Base-by-base conservation (phyloP, 108 stramenopile genomes). In the Pseudonitzschia multistriata region DNA sequence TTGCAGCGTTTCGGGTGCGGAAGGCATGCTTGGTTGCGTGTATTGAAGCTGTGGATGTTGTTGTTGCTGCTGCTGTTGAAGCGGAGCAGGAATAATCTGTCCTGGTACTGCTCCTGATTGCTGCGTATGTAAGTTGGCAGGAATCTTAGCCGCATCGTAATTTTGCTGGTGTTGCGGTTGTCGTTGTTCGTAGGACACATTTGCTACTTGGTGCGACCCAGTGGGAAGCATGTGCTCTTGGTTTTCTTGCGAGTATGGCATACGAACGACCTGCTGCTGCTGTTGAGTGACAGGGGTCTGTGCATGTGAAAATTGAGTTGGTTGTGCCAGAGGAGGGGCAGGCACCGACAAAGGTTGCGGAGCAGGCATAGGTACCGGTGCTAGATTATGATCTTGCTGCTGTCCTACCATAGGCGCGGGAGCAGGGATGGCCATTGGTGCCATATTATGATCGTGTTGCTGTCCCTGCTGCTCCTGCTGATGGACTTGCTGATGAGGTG, bases 31-130 rank as follows among this genome's bases (percentile, higher is more conserved):
- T 35, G 57, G 8, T 37, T 59, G 57, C 19, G 31, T 35, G 34
- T 59, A 59, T 59, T 59, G 57, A 35, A 59, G 3, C 29, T 30
- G 57, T 35, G 11, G 57, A 3, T 8, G 57, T 21, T 65, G 64
- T 2, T 65, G 64, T 2, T 45, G 40, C 64, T 65, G 64, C 64
- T 65, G 64, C 28, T 65, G 64, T 42, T 22, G 50, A 7, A 15
- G 15, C n/a, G 49, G 17, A 49, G 31, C 11, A 36, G 6, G 11
- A 36, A 35, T 33, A 25, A 10, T 27, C n/a, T 40, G 62, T 4
- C 40, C 30, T 47, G 27, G 62, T 13, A 17, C 11, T 47, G 27
- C 15, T 8, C 40, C 30, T 37, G 27, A 27, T n/a, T 37, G 36
- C 36, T 37, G 62, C 7, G 39, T 5, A 25, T 7, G 37, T 19